A percentile compares a stretch with the other conserved stretches of the same genome.
phyloP scores from a whole-genome alignment of 106 monocot species.

The Agapanthus africanus region DNA sequence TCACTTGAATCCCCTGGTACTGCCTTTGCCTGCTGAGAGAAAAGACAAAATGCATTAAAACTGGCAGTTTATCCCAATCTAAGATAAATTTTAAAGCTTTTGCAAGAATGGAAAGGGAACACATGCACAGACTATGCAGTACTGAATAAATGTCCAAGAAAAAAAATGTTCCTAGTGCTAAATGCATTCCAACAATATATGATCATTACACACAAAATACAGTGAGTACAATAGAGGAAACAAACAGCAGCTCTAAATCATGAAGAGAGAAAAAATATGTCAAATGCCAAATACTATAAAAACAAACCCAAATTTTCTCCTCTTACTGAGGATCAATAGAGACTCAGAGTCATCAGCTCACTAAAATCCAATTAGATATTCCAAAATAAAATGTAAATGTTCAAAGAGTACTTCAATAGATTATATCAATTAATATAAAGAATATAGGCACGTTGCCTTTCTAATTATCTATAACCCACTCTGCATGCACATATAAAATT shows the following conservation, averaged over 20 bases:
- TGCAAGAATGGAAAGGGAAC: background rate
- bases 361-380: background rate
- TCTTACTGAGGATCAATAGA: background rate
- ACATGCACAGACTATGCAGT: background rate
- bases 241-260: background rate
- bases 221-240: background rate
- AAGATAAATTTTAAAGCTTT: background rate
- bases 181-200: background rate
- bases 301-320: background rate
- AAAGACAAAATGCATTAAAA: background rate
- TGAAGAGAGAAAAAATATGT: background rate
- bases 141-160: background rate
- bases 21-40: conserved; percentile 9
- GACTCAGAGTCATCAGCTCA: background rate
- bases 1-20: conserved; percentile 6
- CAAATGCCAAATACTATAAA: background rate
- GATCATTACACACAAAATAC: background rate
- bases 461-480: background rate
- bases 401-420: background rate
- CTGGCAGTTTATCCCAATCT: background rate
- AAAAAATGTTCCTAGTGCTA: background rate
- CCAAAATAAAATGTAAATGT: background rate
- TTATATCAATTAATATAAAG: background rate
- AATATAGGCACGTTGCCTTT: background rate
- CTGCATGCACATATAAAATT: too few relatives aligned